Base-by-base conservation (phyloP, 179 eudicot genomes). In the Carnegiea gigantea region DNA sequence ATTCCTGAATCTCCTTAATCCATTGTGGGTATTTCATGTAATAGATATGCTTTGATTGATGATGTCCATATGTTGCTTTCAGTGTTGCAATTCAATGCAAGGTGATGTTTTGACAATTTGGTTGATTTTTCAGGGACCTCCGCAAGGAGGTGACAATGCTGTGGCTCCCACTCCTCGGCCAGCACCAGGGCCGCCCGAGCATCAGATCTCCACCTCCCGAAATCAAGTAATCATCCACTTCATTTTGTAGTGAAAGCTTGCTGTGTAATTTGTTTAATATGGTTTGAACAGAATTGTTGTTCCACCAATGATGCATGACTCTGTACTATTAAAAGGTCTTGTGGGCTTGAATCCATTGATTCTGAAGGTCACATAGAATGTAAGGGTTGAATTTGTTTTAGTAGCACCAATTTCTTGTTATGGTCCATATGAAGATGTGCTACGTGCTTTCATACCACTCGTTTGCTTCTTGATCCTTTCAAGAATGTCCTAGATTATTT, bases 101-200 rank as follows among this genome's bases (percentile, higher is more conserved):
- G 36, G 38, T 28, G 11, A 40, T 49, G 38, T 26, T 38, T 38
- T 53, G 59, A 70, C 17, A 48, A 46, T 24, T 72, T 70, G 73
- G 79, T 17, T 86, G 80, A 60, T 36, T 70, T 81, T 85, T 67
- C 62, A 87, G 89, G 89, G 74, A 70, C 36, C 75, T 60, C 71
- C 76, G 73, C 89, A 83, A 44, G 89, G 88, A 43, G 89, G 88
- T 65, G 91, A 88, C 46, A 75, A 79, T 86, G 80, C 57, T 44
- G 57, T 77, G 23, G 62, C 46, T 38, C 18, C 81, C 33, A 21
- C 82, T 68, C 79, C 88, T 83, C 86, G 82, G 24, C 30, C 85
- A 9, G 71, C 36, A 17, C 46, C 73, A 4, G 88, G 85, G 70
- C 79, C 86, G 77, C 83, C 85, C 1, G 91, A 88, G 53, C 82